Percentiles rank a stretch among this genome's conserved stretches.
Evolutionary conservation across 208 protist genomes (phyloP).

Genomic region (Leishmania tarentolae): DNA sequence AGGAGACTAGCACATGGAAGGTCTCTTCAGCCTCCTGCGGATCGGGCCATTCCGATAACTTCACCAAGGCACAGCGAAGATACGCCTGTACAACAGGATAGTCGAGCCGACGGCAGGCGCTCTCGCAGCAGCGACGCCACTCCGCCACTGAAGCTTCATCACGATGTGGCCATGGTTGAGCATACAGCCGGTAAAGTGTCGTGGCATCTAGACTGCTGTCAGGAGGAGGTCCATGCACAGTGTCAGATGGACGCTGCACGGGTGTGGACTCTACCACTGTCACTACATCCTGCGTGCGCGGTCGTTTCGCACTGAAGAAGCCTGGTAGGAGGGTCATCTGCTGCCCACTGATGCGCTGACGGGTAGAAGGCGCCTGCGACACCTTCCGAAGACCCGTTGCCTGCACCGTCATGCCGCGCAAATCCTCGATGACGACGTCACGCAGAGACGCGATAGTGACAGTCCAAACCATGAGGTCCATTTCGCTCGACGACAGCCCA

Average conservation of each 20-base stretch:
- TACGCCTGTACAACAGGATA: conserved; percentile 58
- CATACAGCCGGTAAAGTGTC: conserved; percentile 11
- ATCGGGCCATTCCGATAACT: conserved; percentile 19
- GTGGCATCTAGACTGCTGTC: not conserved
- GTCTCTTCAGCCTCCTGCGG: not conserved
- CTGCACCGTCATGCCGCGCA: conserved; percentile 87
- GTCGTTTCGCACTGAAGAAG: conserved; percentile 50
- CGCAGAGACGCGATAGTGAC: conserved; percentile 40
- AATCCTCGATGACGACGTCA: conserved; percentile 75
- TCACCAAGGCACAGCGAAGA: conserved; percentile 43
- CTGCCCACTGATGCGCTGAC: conserved; percentile 23
- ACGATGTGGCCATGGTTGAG: conserved; percentile 7
- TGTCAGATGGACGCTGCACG: not conserved
- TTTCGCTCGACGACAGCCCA: conserved; percentile 33
- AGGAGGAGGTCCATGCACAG: not conserved
- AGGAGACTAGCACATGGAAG: conserved; percentile 26
- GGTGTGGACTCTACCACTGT: conserved; percentile 28
- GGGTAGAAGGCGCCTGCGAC: conserved; percentile 14
- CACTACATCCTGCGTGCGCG: conserved; percentile 11
- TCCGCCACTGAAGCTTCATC: conserved; percentile 20
- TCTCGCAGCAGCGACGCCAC: conserved; percentile 42
- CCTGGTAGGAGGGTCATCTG: conserved; percentile 65
- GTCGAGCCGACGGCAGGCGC: conserved; percentile 39
- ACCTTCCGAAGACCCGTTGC: conserved; percentile 52
- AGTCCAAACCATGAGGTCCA: conserved; percentile 58